Evolutionary conservation across 805 yeast genomes (phyloP).

Genomic region (Candida chilensis): DNA sequence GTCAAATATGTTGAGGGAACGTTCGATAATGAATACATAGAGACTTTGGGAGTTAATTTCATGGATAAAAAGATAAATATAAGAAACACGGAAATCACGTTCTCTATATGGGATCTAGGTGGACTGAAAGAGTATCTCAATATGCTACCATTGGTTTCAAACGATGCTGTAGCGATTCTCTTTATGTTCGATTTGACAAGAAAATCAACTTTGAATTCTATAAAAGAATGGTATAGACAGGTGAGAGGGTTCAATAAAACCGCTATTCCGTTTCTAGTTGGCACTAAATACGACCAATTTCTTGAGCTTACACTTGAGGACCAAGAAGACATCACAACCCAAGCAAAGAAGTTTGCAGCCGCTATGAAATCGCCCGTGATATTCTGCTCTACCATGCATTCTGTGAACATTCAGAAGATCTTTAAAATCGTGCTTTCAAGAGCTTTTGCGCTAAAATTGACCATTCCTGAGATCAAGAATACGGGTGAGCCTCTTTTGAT

Average conservation of each 20-base stretch:
- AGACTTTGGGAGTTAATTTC: slow-evolving; percentile 90
- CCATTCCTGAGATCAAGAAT: slow-evolving; percentile 73
- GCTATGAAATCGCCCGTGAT: slow-evolving; percentile 84
- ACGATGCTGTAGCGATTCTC: slow-evolving; percentile 85
- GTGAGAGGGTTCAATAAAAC: slow-evolving; percentile 84
- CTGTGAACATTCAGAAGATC: slow-evolving; percentile 88
- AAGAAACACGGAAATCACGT: slow-evolving; percentile 79
- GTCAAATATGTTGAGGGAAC: slow-evolving; percentile 94
- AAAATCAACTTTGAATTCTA: slow-evolving; percentile 75
- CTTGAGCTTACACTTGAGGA: slow-evolving; percentile 71
- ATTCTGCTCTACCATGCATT: slow-evolving; percentile 86
- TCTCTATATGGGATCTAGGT: slow-evolving; percentile 92
- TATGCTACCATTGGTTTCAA: slow-evolving; percentile 88
- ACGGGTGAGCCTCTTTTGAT: slow-evolving; percentile 89
- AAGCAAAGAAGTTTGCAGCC: slow-evolving; percentile 75
- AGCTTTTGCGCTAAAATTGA: slow-evolving; percentile 78
- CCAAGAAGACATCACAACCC: slow-evolving; percentile 75
- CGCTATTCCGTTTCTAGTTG: slow-evolving; percentile 85
- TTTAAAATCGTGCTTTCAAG: slow-evolving; percentile 86
- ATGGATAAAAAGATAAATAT: slow-evolving; percentile 85
- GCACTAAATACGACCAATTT: slow-evolving; percentile 88
- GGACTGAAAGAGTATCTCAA: slow-evolving; percentile 93
- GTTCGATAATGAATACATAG: slow-evolving; percentile 86
- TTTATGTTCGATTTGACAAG: slow-evolving; percentile 88
- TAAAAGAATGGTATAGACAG: slow-evolving; percentile 92